Evolutionary conservation across 23 red algal genomes (phyloP).

Genomic region (Gracilaria gracilis): DNA sequence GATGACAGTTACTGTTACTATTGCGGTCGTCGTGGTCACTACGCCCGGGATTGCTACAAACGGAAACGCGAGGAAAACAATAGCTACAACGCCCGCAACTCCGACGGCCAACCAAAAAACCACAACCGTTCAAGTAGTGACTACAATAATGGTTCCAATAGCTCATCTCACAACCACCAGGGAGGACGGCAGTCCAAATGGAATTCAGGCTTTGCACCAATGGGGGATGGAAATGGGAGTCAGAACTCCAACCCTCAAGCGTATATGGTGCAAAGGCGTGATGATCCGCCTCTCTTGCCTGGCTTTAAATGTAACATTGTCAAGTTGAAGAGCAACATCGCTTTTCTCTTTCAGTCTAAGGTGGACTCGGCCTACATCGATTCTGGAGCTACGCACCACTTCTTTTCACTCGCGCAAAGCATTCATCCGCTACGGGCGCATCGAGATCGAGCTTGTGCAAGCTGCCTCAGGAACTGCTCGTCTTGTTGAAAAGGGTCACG

Average conservation of each 20-base stretch:
- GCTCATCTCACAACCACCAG: not conserved
- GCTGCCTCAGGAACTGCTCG: not conserved
- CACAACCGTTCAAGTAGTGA: not conserved
- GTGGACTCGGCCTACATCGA: slow-evolving; percentile 2
- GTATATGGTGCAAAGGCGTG: too few species aligned
- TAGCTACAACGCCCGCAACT: not conserved
- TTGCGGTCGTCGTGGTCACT: slow-evolving; percentile 16
- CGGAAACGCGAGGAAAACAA: not conserved
- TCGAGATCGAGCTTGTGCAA: too few species aligned
- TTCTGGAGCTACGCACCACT: too few species aligned
- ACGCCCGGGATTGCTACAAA: not conserved
- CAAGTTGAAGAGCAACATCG: not conserved
- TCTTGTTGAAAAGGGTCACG: slow-evolving; percentile 26
- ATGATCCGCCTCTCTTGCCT: too few species aligned
- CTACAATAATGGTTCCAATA: not conserved
- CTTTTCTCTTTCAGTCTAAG: not conserved
- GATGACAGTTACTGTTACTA: not conserved
- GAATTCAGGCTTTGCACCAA: not conserved
- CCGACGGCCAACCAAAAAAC: not conserved
- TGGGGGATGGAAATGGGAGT: too few species aligned
- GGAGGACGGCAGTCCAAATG: not conserved
- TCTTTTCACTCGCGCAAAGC: too few species aligned
- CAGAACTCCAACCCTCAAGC: too few species aligned
- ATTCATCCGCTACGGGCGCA: too few species aligned
- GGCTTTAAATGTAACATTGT: not conserved